Evolutionary conservation across 2,329 filamentous ascomycete genomes (phyloP), one percentile per base, ranked within the genome.

Genomic region (Leptographium flavum): DNA sequence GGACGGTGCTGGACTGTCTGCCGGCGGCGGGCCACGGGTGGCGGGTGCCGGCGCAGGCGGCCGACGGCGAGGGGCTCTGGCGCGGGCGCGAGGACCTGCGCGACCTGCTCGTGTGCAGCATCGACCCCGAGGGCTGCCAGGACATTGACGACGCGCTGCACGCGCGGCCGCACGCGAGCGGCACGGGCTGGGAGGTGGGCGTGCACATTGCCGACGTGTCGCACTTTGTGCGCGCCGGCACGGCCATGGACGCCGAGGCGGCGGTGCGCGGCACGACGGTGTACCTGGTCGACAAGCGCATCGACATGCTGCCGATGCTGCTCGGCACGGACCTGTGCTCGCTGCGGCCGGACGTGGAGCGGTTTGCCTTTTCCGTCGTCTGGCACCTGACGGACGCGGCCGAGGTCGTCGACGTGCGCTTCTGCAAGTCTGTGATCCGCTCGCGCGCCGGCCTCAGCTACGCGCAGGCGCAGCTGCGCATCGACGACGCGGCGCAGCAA

Each of bases 131-230:
- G 27, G 88, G 88, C 2, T 98, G 92, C 63, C 90, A 96, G 57
- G 92, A 98, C 68, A 98, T 98, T 47, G 92, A 98, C 56, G 93
- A 98, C 63, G 92, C 92, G 17, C 74, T 98, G 7, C 93, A 98
- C 62, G 88, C 92, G 7, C 75, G 80, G 49, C 71, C 74, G 42
- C 67, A 98, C 21, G 81, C 87, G 0, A 96, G 96, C 56, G 92
- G 93, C 37, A n/a, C n/a, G n/a, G 95, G 96, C 60, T 88, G 80
- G 52, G 87, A 96, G 62, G 87, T 98, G 10, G 92, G 92, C 51
- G 92, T 98, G 15, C 93, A 98, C 63, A 98, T 98, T 62, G 93
- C 92, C 25, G 92, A 98, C 62, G 92, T 98, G n/a, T 96, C 92
- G 10, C 84, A 98, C 64, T 98, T 98, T 58, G 92, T 98, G 56